phyloP scores from a whole-genome alignment of 768 basidiomycete genomes.

The Chalciporus sphaerocephalus region DNA sequence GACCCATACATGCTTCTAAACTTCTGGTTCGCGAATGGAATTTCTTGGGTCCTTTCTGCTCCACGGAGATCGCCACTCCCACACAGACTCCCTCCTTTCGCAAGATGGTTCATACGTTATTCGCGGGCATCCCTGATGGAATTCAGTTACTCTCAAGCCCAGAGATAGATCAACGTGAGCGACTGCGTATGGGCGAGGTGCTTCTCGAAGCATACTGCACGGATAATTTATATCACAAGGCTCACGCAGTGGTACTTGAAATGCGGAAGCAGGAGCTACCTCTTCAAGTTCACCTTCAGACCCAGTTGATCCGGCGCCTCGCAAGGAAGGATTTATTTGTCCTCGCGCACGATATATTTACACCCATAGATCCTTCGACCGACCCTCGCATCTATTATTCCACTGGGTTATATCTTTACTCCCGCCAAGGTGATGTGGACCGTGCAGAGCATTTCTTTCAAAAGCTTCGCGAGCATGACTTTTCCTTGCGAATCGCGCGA shows the following conservation, averaged over 20 bases:
- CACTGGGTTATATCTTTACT: constrained; percentile 49
- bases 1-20: constrained; percentile 33
- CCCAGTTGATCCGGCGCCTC: constrained; percentile 41
- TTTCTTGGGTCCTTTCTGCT: constrained; percentile 25
- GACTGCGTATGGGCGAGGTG: constrained; percentile 34
- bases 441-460: constrained; percentile 43
- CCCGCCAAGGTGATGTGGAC: constrained; percentile 47
- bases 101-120: constrained; percentile 21
- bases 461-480: constrained; percentile 29
- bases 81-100: constrained; percentile 28
- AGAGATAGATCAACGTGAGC: constrained; percentile 26
- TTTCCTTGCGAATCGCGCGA: constrained; percentile 29
- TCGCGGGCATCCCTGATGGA: constrained; percentile 34
- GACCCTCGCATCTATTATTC: constrained; percentile 27
- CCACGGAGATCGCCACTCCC: background rate
- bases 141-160: constrained; percentile 19
- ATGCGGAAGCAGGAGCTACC: constrained; percentile 36
- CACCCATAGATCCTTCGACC: constrained; percentile 25
- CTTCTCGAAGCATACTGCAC: constrained; percentile 40
- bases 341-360: constrained; percentile 43
- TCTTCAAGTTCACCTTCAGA: constrained; percentile 27
- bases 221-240: constrained; percentile 32
- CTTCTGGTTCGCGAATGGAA: constrained; percentile 40
- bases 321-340: constrained; percentile 36
- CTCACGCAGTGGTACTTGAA: constrained; percentile 37